These are phyloP conservation scores for Pythium chondricola DNA, from an alignment of 352 stramenopile genomes.

Conservation along the genomic window DNA sequence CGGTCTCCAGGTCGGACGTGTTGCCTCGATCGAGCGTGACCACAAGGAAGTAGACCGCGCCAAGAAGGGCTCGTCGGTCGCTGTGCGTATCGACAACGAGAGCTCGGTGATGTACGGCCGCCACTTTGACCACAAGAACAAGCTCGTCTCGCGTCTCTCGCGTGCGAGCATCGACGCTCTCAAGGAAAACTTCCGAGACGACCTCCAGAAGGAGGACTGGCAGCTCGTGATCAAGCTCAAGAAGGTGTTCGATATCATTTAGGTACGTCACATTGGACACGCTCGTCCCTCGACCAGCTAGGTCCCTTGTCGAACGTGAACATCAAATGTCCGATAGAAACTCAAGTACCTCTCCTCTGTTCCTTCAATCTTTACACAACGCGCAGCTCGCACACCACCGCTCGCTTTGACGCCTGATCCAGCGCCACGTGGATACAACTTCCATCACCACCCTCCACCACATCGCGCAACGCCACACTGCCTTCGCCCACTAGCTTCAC, in stretches of 20 bases:
- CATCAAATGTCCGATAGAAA: no score
- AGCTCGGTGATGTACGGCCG: slow-evolving; percentile 94
- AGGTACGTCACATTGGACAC: no score
- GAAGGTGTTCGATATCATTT: slow-evolving; percentile 98
- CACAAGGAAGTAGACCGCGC: slow-evolving; percentile 93
- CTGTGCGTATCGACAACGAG: slow-evolving; percentile 97
- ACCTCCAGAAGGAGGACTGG: slow-evolving; percentile 98
- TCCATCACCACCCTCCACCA: neutral
- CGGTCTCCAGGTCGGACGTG: slow-evolving; percentile 87
- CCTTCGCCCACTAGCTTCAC: slow-evolving; percentile 20
- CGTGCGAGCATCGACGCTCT: slow-evolving; percentile 97
- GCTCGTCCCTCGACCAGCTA: no score
- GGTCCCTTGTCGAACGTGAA: no score
- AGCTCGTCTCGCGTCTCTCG: slow-evolving; percentile 80
- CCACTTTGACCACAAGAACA: slow-evolving; percentile 94
- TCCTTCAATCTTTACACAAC: neutral
- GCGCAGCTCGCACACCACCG: neutral
- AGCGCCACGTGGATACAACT: no score
- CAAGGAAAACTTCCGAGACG: slow-evolving; percentile 98
- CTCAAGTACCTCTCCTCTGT: neutral
- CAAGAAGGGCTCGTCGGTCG: slow-evolving; percentile 91
- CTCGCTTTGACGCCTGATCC: neutral
- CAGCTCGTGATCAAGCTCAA: slow-evolving; percentile 98
- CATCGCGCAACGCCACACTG: neutral
- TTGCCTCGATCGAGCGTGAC: slow-evolving; percentile 96